Evolutionary conservation across 768 basidiomycete species (phyloP).

Genomic region (Russula lepida): DNA sequence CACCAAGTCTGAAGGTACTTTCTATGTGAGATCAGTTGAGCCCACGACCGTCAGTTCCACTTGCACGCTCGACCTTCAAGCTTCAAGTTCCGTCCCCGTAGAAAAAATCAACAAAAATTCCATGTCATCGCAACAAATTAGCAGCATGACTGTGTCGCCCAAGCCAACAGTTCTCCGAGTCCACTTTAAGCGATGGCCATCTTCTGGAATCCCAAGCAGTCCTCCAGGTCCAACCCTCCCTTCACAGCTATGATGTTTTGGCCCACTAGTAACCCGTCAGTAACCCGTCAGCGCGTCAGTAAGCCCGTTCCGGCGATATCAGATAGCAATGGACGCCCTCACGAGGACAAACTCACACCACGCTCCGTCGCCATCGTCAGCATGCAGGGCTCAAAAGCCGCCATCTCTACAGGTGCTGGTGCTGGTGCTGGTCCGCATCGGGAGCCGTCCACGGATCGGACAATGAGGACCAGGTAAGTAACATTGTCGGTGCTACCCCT

Average conservation of each 20-base stretch:
- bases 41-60: too few relatives aligned
- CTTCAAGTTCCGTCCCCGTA: too few relatives aligned
- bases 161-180: too few relatives aligned
- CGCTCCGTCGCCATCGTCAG: constrained; percentile 77
- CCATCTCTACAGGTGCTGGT: not conserved
- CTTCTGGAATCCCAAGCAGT: constrained; percentile 79
- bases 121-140: not conserved
- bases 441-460: constrained; percentile 41
- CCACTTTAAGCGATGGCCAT: constrained; percentile 45
- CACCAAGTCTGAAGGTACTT: too few relatives aligned
- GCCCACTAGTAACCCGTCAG: constrained; percentile 17
- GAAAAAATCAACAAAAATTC: too few relatives aligned
- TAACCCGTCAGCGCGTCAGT: not conserved
- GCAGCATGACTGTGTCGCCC: not conserved
- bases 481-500: constrained; percentile 25
- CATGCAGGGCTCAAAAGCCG: constrained; percentile 36
- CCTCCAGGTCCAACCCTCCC: constrained; percentile 67
- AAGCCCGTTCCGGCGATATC: too few relatives aligned
- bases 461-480: constrained; percentile 32
- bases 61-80: too few relatives aligned
- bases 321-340: too few relatives aligned
- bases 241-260: constrained; percentile 34
- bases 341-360: constrained; percentile 67
- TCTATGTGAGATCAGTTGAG: too few relatives aligned
- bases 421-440: constrained; percentile 24